Percentiles rank a stretch among this genome's conserved stretches.
Evolutionary conservation across 2,329 filamentous ascomycete species (phyloP).

Genomic region (Coniochaeta pulveracea): DNA sequence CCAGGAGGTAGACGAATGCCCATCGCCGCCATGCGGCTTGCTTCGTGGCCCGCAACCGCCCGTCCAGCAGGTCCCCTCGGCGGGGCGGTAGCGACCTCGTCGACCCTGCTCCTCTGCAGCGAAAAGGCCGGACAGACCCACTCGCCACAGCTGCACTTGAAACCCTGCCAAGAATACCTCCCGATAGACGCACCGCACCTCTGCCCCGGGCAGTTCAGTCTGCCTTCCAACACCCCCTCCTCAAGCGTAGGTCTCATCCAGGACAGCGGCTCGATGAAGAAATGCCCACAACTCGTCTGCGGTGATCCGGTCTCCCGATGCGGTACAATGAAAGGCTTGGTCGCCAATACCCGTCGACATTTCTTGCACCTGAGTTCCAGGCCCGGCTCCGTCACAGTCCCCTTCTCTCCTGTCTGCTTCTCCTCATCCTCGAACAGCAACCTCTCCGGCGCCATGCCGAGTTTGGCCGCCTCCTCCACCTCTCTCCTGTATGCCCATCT

Average conservation of each 20-base stretch:
- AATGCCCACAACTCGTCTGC: slow-evolving; percentile 45
- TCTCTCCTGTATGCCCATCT: slow-evolving; percentile 21
- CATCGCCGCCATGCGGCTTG: slow-evolving; percentile 18
- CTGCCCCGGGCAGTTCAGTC: slow-evolving; percentile 63
- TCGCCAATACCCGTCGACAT: slow-evolving; percentile 59
- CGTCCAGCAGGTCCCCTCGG: slow-evolving; percentile 4
- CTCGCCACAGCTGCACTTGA: slow-evolving; percentile 79
- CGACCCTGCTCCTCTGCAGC: slow-evolving; percentile 70
- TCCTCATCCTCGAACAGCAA: slow-evolving; percentile 76
- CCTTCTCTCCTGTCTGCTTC: slow-evolving; percentile 15
- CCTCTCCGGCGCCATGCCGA: slow-evolving; percentile 68
- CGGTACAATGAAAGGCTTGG: slow-evolving; percentile 49
- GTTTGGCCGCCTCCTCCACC: slow-evolving; percentile 48
- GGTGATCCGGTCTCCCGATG: slow-evolving; percentile 33
- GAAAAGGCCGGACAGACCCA: slow-evolving; percentile 92
- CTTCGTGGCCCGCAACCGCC: slow-evolving; percentile 9
- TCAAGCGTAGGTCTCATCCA: slow-evolving; percentile 89
- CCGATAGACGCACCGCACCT: slow-evolving; percentile 78
- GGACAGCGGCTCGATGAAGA: slow-evolving; percentile 82
- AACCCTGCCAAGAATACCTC: slow-evolving; percentile 92
- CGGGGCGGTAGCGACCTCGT: slow-evolving; percentile 39
- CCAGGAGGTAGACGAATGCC: slow-evolving; percentile 47
- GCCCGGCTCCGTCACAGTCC: slow-evolving; percentile 15
- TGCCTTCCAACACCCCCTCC: slow-evolving; percentile 69
- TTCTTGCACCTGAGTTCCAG: slow-evolving; percentile 77